A percentile compares a stretch with the other conserved stretches of the same genome.
Evolutionary conservation across 495 filamentous ascomycete genomes (phyloP).

Genomic region (Hyphodiscus hymeniophilus): DNA sequence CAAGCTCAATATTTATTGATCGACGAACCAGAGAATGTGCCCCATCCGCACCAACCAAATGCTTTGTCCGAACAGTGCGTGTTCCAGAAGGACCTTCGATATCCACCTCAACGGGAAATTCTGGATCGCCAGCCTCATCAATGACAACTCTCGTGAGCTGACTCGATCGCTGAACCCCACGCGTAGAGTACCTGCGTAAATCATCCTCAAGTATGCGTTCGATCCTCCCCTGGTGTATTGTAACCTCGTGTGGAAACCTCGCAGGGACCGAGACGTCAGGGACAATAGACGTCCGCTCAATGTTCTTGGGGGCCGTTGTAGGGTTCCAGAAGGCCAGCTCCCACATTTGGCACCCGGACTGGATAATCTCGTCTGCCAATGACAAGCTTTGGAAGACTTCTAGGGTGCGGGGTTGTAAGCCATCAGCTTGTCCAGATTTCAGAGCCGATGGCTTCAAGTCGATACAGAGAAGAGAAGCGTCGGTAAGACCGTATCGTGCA

Average conservation of each 20-base stretch:
- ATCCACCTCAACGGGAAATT: slow-evolving; percentile 15
- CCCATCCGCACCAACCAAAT: slow-evolving; percentile 27
- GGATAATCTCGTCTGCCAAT: slow-evolving; percentile 15
- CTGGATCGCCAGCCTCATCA: slow-evolving; percentile 11
- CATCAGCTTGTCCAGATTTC: slow-evolving; percentile 29
- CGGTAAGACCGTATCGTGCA: slow-evolving; percentile 36
- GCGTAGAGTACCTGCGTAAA: slow-evolving; percentile 17
- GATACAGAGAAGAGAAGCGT: slow-evolving; percentile 33
- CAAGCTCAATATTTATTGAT: slow-evolving; percentile 18
- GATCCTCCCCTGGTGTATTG: slow-evolving; percentile 27
- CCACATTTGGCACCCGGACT: slow-evolving; percentile 14
- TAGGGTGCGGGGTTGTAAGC: slow-evolving; percentile 22
- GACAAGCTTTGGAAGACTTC: slow-evolving; percentile 27
- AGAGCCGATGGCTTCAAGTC: slow-evolving; percentile 35
- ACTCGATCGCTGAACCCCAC: slow-evolving; percentile 7
- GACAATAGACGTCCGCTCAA: slow-evolving; percentile 32
- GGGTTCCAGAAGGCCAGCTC: slow-evolving; percentile 24
- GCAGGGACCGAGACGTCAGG: slow-evolving; percentile 38
- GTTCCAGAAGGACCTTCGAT: slow-evolving; percentile 5
- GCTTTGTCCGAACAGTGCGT: slow-evolving; percentile 19
- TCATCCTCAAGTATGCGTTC: slow-evolving; percentile 26
- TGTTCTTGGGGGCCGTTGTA: slow-evolving; percentile 1
- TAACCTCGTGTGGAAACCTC: slow-evolving; percentile 31
- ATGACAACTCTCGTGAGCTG: slow-evolving; percentile 7
- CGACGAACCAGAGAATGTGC: slow-evolving; percentile 25